phyloP scores from a whole-genome alignment of 2,329 filamentous ascomycete species.

The Fusarium bulbicola region DNA sequence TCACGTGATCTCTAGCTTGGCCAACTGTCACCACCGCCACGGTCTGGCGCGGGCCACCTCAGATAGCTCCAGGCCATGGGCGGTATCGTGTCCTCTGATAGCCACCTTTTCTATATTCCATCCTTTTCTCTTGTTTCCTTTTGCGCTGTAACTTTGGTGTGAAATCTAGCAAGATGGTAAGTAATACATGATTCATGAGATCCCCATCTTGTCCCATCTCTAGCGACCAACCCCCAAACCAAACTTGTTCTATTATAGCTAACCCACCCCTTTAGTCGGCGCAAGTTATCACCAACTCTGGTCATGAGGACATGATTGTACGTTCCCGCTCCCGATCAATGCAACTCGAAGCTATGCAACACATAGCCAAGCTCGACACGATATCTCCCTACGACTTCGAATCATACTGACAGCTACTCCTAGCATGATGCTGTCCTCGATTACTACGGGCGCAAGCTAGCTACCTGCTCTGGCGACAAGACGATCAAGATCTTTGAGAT shows the following conservation, averaged over 20 bases:
- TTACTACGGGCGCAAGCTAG: conserved; percentile 95
- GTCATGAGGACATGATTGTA: conserved; percentile 99
- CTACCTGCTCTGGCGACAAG: conserved; percentile 97
- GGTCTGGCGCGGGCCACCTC: conserved; percentile 20
- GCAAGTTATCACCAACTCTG: conserved; percentile 57
- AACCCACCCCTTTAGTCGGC: conserved; percentile 49
- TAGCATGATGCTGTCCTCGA: conserved; percentile 98
- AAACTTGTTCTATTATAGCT: conserved; percentile 33
- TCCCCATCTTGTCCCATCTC: neutral
- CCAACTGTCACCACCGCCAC: conserved; percentile 44
- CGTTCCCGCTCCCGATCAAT: conserved; percentile 50
- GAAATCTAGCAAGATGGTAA: conserved; percentile 39
- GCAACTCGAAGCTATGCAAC: conserved; percentile 9
- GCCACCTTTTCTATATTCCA: conserved; percentile 32
- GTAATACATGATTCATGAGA: neutral
- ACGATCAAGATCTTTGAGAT: conserved; percentile 99
- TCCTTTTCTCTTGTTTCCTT: conserved; percentile 18
- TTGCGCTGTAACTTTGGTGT: conserved; percentile 26
- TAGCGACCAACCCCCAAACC: neutral
- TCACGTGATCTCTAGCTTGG: conserved; percentile 38
- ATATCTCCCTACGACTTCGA: conserved; percentile 7
- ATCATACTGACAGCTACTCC: conserved; percentile 32
- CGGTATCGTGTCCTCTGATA: conserved; percentile 44
- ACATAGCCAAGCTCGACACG: neutral
- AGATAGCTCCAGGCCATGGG: conserved; percentile 40